These are phyloP conservation scores for Xeromyces bisporus DNA, from an alignment of 495 filamentous ascomycete species.

Conservation along the genomic window DNA sequence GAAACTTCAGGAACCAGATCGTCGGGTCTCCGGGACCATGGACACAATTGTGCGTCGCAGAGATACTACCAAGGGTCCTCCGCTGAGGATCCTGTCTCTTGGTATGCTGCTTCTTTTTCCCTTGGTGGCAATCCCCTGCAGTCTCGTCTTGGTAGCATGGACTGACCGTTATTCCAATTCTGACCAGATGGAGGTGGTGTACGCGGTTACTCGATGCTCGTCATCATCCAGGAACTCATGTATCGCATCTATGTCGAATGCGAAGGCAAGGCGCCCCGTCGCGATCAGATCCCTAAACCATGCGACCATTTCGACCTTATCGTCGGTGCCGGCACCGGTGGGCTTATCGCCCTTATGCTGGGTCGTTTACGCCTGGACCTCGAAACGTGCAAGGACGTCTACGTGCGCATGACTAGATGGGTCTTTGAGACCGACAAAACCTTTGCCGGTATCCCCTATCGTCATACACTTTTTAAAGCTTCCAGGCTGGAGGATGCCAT, in stretches of 20 bases:
- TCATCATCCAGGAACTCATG: constrained; percentile 93
- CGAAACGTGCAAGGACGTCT: constrained; percentile 90
- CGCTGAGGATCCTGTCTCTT: constrained; percentile 76
- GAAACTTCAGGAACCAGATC: no score
- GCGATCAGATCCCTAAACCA: constrained; percentile 84
- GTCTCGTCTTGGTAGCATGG: no score
- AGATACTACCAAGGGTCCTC: constrained; percentile 89
- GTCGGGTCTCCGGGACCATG: constrained; percentile 8
- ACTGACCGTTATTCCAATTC: no score
- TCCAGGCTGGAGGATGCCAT: constrained; percentile 91
- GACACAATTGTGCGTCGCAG: constrained; percentile 44
- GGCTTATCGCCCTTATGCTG: constrained; percentile 91
- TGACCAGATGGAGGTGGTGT: constrained; percentile 82
- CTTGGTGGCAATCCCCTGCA: background rate
- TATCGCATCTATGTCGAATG: constrained; percentile 73
- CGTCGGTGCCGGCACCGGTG: constrained; percentile 83
- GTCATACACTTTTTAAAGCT: constrained; percentile 89
- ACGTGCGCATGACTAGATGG: constrained; percentile 79
- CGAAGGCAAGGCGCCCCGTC: constrained; percentile 65
- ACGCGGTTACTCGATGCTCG: constrained; percentile 90
- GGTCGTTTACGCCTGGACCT: constrained; percentile 81
- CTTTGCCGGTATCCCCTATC: constrained; percentile 81
- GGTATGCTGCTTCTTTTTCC: constrained; percentile 36
- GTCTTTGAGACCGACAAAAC: constrained; percentile 99
- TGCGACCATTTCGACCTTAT: constrained; percentile 98